Evolutionary conservation across 371 early-diverging fungal genomes (phyloP).

Genomic region (Mortierella sp.): DNA sequence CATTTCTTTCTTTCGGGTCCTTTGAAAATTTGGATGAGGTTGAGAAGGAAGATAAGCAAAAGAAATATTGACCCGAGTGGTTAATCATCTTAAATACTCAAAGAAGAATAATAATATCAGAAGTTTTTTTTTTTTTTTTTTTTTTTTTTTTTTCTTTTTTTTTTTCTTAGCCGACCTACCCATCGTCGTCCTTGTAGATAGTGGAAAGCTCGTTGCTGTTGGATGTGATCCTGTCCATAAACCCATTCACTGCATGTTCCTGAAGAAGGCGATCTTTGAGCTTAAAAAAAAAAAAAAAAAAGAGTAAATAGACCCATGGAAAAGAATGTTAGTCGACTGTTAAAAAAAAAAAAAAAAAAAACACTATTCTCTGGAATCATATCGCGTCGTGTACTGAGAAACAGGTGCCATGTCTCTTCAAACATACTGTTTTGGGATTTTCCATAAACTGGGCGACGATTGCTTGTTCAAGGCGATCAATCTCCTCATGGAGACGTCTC

Average conservation of each 20-base stretch:
- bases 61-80: too few species aligned
- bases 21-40: conserved; percentile 25
- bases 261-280: conserved; percentile 86
- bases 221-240: conserved; percentile 76
- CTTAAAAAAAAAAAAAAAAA: conserved; percentile 30
- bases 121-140: background rate
- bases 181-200: conserved; percentile 81
- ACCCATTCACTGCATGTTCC: conserved; percentile 82
- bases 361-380: background rate
- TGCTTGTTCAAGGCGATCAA: conserved; percentile 92
- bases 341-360: conserved; percentile 2
- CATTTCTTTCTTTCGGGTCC: conserved; percentile 78
- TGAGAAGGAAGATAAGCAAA: background rate
- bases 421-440: conserved; percentile 71
- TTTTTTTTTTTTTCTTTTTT: background rate
- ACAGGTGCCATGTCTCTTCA: background rate
- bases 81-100: background rate
- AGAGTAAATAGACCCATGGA: too few species aligned
- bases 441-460: conserved; percentile 84
- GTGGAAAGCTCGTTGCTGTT: conserved; percentile 70
- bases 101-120: background rate
- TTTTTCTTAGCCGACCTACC: conserved; percentile 53
- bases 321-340: too few species aligned
- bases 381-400: too few species aligned
- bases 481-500: conserved; percentile 84